Base-by-base conservation (phyloP, 768 basidiomycete genomes). In the Roridomyces roridus region DNA sequence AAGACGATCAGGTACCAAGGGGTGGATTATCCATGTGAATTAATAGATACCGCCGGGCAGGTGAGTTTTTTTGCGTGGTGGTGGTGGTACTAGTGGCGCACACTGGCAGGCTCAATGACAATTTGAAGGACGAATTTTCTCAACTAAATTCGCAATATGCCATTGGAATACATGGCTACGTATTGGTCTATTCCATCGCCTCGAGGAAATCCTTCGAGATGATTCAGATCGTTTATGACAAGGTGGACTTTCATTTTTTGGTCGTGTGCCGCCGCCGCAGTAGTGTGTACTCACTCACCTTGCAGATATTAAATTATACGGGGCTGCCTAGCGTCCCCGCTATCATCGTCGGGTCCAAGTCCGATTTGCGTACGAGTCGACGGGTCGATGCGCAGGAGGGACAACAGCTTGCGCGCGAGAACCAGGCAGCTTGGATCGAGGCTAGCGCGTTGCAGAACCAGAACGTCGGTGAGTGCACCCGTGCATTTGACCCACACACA, bases 21-120 rank as follows among this genome's bases (percentile, higher is more conserved):
- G 46, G 81, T 88, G 28, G 93, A 96, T 67, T 98, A 95, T 68
- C 89, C 94, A 58, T 96, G 95, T 75, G 94, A 96, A 75, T 96
- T 98, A 77, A 93, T 98, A 66, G 96, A 98, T 72, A 96, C 94
- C 61, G 96, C 96, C 46, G 96, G 96, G 25, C 96, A 98, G 86
- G 95, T 93, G 8, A 34, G n/a, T n/a, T n/a, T n/a, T n/a, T n/a
- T n/a, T n/a, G n/a, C n/a, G n/a, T n/a, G n/a, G n/a, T n/a, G n/a
- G n/a, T n/a, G n/a, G n/a, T n/a, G n/a, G n/a, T n/a, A n/a, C n/a
- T n/a, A n/a, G 28, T 54, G 42, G 6, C 25, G 54, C 31, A 12
- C 60, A 57, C 44, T 23, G 55, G 42, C 40, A 3, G 25, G 28
- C 46, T 57, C 26, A 25, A 24, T 56, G 51, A 39, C 6, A 21